Evolutionary conservation across 2,329 filamentous ascomycete species (phyloP), one percentile per base, ranked within the genome.

Genomic region (Scedosporium aurantiacum): DNA sequence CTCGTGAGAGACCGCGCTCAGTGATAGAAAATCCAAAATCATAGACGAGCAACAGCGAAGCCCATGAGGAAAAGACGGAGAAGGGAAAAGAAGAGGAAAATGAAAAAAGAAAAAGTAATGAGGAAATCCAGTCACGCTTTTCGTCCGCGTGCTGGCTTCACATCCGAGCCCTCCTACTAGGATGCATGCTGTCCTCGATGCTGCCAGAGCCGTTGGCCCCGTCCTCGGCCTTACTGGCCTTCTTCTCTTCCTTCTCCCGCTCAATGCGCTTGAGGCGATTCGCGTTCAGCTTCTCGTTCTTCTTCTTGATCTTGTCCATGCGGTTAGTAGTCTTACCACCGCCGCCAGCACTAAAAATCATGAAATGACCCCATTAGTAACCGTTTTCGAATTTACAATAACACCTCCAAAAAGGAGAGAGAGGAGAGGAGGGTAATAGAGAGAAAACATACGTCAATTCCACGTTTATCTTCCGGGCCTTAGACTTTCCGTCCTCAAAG

Each of bases 261-360:
- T 78, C 73, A 37, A 79, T 76, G 41, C 80, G 73, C 66, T 79
- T 75, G 55, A 73, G 69, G 50, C 82, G 76, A 73, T 83, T 79
- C 69, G 89, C 90, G 66, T 90, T 83, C 58, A 97, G 81, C 76
- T 92, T 93, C 68, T 82, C 79, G 76, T 97, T 97, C 82, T 96
- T 97, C 62, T 82, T 82, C 68, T 83, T 80, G 72, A 97, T 90
- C 77, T 92, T 94, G 62, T 86, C 82, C 70, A 82, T 84, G 65
- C 93, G 81, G 62, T 80, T 76, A 65, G 85, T 80, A 55, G 84
- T 90, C 72, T 91, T 95, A 64, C 87, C 87, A 63, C 93, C 93
- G 47, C 92, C 92, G 59, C 92, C 92, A 63, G 89, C 92, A 66
- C 88, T 90, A 65, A 65, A 54, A 8, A 27, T 1, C 58, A 25